phyloP scores from a whole-genome alignment of 2,329 filamentous ascomycete genomes.

The Mycosphaerella sp. region DNA sequence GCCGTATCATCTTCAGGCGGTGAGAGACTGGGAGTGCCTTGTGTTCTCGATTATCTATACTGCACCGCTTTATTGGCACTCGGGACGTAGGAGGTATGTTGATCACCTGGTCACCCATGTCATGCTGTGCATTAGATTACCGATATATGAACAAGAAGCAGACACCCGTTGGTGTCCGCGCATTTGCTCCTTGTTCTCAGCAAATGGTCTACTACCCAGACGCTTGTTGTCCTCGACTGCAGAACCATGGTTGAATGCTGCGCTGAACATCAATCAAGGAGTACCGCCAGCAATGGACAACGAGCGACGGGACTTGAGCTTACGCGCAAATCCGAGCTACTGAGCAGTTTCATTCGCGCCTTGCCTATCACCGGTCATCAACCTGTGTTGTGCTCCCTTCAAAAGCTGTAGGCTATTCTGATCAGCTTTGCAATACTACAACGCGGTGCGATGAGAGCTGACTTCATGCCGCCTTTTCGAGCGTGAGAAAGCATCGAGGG shows the following conservation, averaged over 20 bases:
- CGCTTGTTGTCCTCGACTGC: not conserved
- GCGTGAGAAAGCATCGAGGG: not conserved
- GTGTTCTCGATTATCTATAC: not conserved
- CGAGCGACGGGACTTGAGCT: no score
- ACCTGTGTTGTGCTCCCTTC: no score
- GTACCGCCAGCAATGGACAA: no score
- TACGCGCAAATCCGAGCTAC: no score
- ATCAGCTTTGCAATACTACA: not conserved
- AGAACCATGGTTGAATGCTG: not conserved
- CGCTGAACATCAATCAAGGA: no score
- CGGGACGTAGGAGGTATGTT: not conserved
- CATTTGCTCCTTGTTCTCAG: not conserved
- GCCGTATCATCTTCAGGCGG: not conserved
- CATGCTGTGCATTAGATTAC: conserved; percentile 7
- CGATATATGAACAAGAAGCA: conserved; percentile 4
- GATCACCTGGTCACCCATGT: not conserved
- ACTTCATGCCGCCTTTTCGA: not conserved
- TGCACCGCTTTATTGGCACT: not conserved
- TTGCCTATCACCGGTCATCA: no score
- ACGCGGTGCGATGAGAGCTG: not conserved
- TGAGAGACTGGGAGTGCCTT: not conserved
- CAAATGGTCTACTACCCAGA: not conserved
- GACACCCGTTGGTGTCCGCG: not conserved
- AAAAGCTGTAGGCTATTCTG: no score
- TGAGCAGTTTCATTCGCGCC: no score